Evolutionary conservation across 768 basidiomycete genomes (phyloP).

Genomic region (Sutorius australiensis): DNA sequence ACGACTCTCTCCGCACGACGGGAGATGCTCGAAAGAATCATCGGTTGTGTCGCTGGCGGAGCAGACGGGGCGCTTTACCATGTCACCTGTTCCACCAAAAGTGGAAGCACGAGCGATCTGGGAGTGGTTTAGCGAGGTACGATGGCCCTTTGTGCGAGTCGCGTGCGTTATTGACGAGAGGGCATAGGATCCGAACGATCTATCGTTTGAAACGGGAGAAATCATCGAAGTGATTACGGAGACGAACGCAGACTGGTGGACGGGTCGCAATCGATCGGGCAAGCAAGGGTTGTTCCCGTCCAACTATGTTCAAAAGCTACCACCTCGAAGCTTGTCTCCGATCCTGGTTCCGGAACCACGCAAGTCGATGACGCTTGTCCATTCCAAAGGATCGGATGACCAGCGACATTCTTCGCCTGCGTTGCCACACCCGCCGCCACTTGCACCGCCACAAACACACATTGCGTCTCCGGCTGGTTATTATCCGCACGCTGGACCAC

Average conservation of each 20-base stretch:
- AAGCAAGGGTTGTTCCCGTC: constrained; percentile 76
- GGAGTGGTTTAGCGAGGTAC: constrained; percentile 31
- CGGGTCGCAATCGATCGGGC: constrained; percentile 56
- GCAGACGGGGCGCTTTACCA: constrained; percentile 17
- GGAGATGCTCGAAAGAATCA: constrained; percentile 16
- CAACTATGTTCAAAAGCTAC: constrained; percentile 65
- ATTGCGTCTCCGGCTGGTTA: constrained; percentile 17
- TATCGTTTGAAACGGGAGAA: constrained; percentile 72
- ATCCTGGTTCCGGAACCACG: constrained; percentile 22
- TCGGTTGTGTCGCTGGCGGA: constrained; percentile 22
- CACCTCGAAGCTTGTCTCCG: constrained; percentile 17
- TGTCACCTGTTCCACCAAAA: constrained; percentile 25
- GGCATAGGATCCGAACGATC: constrained; percentile 67
- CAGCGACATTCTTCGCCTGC: constrained; percentile 18
- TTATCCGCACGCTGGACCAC: constrained; percentile 11
- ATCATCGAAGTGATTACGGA: constrained; percentile 77
- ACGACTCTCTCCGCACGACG: constrained; percentile 32
- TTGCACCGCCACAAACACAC: constrained; percentile 12
- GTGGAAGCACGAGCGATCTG: constrained; percentile 30
- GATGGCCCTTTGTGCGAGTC: background rate
- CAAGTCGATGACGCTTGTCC: constrained; percentile 10
- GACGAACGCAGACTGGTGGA: constrained; percentile 91
- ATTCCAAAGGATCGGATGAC: constrained; percentile 7
- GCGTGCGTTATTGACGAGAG: constrained; percentile 5
- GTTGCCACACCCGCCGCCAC: constrained; percentile 14